Base-by-base conservation (phyloP, 2,329 filamentous ascomycete genomes). In the Cytospora mali region DNA sequence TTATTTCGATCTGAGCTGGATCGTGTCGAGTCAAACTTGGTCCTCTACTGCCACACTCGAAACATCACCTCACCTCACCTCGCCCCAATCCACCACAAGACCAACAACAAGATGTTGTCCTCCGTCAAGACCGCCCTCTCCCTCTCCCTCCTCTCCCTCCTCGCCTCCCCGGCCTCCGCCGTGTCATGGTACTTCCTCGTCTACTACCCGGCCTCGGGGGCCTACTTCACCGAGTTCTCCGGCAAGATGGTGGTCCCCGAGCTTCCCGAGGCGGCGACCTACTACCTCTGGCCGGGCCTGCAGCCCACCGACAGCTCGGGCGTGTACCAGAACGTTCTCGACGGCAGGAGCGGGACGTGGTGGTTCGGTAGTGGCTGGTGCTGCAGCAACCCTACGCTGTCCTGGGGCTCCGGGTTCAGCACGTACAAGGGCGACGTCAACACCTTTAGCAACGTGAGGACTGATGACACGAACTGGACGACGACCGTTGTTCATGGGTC, bases 271-370 rank as follows among this genome's bases (percentile, higher is more conserved):
- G 73, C 73, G 9, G 76, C 70, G 0, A 71, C 69, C 10, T 78
- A 77, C 64, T 79, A 78, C 64, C 74, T 79, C 11, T 78, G 75
- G 76, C 76, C 76, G 1, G 76, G 76, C 1, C 72, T 78, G 18
- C 75, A 78, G 65, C 74, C 76, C 6, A 74, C 73, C 1, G 75
- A 76, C 61, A 71, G 71, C 57, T 74, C 69, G 21, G 76, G 76
- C n/a, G 75, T 78, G 4, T 78, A 78, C 62, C 75, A 78, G 65
- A 75, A 76, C 25, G 77, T 78, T 6, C 70, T 79, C 6, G 76
- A 78, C 66, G 76, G 76, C 10, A 67, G 74, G 1, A 74, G 70
- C 10, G 75, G 76, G 1, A 75, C 73, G 0, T 78, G 76, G 76
- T 77, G 73, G 71, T 76, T 79, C 55, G 75, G 75, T 9, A 71